These are phyloP conservation scores for Sphaerostilbella broomeana DNA, from an alignment of 2,329 filamentous ascomycete species.

Conservation along the genomic window DNA sequence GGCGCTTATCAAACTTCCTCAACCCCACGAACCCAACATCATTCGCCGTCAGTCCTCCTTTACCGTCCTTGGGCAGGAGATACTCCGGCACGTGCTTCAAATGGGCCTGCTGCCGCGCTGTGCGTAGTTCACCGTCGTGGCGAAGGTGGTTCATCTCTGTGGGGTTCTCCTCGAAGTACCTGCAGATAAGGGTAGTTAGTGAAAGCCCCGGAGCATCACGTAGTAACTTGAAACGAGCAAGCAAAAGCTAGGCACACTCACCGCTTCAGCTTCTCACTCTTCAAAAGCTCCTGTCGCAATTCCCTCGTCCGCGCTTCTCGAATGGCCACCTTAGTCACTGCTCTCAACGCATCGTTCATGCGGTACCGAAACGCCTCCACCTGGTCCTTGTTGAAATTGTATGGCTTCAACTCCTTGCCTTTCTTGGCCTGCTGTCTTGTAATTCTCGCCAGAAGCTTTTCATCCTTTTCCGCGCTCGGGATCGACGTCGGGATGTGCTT, in stretches of 20 bases:
- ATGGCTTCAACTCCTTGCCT: slow-evolving; percentile 77
- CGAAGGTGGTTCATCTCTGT: slow-evolving; percentile 79
- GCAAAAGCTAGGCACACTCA: too few species aligned
- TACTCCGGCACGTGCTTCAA: slow-evolving; percentile 94
- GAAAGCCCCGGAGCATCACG: not conserved
- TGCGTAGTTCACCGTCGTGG: slow-evolving; percentile 81
- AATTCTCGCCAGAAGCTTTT: slow-evolving; percentile 76
- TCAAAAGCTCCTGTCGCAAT: slow-evolving; percentile 80
- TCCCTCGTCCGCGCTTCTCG: slow-evolving; percentile 86
- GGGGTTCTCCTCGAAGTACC: slow-evolving; percentile 94
- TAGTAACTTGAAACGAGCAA: too few species aligned
- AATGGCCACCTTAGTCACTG: slow-evolving; percentile 83
- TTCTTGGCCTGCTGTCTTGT: slow-evolving; percentile 69
- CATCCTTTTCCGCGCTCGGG: slow-evolving; percentile 70
- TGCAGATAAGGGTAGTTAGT: slow-evolving; percentile 13
- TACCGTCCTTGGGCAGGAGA: slow-evolving; percentile 71
- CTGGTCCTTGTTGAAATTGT: slow-evolving; percentile 90
- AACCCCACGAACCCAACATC: slow-evolving; percentile 73
- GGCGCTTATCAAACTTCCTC: slow-evolving; percentile 46
- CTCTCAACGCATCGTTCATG: slow-evolving; percentile 83
- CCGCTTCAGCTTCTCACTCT: slow-evolving; percentile 87
- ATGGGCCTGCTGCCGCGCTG: slow-evolving; percentile 79
- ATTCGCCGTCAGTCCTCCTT: slow-evolving; percentile 58
- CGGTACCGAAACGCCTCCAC: slow-evolving; percentile 93
- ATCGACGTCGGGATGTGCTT: slow-evolving; percentile 86